A percentile compares a stretch with the other conserved stretches of the same genome.
Evolutionary conservation across 495 filamentous ascomycete genomes (phyloP).

Genomic region (Annulohypoxylon stygium): DNA sequence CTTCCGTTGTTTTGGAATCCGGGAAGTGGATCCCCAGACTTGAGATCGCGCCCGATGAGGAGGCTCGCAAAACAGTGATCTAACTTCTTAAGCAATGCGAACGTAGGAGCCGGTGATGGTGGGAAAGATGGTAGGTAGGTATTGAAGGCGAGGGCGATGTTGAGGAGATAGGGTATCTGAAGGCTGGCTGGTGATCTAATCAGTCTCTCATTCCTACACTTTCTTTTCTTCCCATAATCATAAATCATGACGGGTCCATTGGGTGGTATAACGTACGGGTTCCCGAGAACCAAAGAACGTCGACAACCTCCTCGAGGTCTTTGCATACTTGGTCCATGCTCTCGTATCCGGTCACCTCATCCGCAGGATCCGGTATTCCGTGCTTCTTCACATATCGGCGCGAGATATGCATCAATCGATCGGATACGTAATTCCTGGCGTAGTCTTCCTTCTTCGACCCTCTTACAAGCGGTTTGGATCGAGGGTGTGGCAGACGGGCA

Average conservation of each 20-base stretch:
- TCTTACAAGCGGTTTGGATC: slow-evolving; percentile 71
- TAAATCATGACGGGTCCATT: too few relatives aligned
- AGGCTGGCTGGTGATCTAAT: slow-evolving; percentile 69
- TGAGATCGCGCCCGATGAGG: slow-evolving; percentile 72
- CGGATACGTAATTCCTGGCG: slow-evolving; percentile 77
- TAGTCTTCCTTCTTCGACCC: slow-evolving; percentile 82
- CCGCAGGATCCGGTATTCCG: slow-evolving; percentile 65
- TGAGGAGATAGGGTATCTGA: slow-evolving; percentile 86
- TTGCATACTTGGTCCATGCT: slow-evolving; percentile 74
- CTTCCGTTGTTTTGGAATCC: slow-evolving; percentile 66
- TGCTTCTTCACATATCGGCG: slow-evolving; percentile 82
- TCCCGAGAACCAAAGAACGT: slow-evolving; percentile 84
- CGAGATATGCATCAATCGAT: slow-evolving; percentile 71
- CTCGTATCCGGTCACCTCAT: slow-evolving; percentile 73
- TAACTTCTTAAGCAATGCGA: slow-evolving; percentile 78
- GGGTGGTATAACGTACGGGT: slow-evolving; percentile 72
- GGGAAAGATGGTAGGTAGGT: slow-evolving; percentile 75
- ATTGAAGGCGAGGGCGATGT: slow-evolving; percentile 76
- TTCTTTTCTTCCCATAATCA: too few relatives aligned
- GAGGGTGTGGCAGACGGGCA: slow-evolving; percentile 71
- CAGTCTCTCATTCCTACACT: too few relatives aligned
- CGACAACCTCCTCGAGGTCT: slow-evolving; percentile 77
- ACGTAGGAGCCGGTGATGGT: slow-evolving; percentile 72
- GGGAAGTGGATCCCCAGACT: slow-evolving; percentile 72
- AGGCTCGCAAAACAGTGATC: slow-evolving; percentile 82